phyloP scores from a whole-genome alignment of 495 filamentous ascomycete genomes.

The Rusavskia elegans region DNA sequence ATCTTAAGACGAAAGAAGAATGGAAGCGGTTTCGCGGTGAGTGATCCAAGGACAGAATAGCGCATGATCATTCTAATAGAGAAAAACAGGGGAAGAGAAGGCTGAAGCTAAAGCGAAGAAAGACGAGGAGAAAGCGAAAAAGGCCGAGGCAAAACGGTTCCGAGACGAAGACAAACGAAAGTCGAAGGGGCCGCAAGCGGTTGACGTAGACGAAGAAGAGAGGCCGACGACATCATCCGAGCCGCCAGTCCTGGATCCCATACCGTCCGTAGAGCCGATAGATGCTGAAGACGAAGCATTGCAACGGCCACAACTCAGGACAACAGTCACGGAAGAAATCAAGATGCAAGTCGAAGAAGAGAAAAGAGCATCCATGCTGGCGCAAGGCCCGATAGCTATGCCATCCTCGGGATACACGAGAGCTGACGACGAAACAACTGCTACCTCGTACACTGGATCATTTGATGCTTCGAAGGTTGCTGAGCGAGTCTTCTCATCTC shows the following conservation, averaged over 20 bases:
- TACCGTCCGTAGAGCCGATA: slow-evolving; percentile 7
- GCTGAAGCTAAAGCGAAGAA: slow-evolving; percentile 31
- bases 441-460: not conserved
- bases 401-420: not conserved
- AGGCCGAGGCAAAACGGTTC: slow-evolving; percentile 31
- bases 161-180: slow-evolving; percentile 28
- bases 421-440: not conserved
- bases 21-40: slow-evolving; percentile 31
- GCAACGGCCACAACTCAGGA: slow-evolving; percentile 1
- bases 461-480: not conserved
- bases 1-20: slow-evolving; percentile 13
- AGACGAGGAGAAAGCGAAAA: slow-evolving; percentile 32
- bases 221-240: slow-evolving; percentile 10
- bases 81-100: slow-evolving; percentile 33
- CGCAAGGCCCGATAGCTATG: not conserved
- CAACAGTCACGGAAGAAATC: not conserved
- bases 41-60: not conserved
- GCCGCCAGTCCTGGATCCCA: slow-evolving; percentile 8
- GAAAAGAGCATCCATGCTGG: slow-evolving; percentile 11
- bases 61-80: slow-evolving; percentile 1
- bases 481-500: not conserved
- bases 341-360: not conserved
- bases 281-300: slow-evolving; percentile 1
- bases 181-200: slow-evolving; percentile 7
- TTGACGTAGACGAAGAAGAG: slow-evolving; percentile 6